phyloP scores from a whole-genome alignment of 139 green algal genomes.

The Micractinium conductrix region DNA sequence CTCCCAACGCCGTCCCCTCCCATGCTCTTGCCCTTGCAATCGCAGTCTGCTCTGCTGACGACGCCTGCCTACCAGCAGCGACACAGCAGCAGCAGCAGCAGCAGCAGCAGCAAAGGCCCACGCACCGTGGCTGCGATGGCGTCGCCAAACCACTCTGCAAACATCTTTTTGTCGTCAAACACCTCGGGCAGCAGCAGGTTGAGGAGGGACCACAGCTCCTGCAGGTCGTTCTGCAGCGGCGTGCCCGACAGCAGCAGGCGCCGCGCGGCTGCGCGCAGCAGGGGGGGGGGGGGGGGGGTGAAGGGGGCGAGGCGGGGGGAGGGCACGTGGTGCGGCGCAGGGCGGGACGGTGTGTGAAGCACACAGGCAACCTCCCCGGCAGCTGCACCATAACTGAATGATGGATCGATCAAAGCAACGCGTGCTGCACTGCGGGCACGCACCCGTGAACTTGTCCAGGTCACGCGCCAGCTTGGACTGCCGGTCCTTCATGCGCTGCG shows the following conservation, averaged over 20 bases:
- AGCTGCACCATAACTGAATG: too few species aligned
- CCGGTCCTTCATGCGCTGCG: constrained; percentile 97
- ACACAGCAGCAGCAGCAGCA: too few species aligned
- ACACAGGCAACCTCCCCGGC: too few species aligned
- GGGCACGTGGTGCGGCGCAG: too few species aligned
- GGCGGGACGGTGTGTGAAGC: too few species aligned
- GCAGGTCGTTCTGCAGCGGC: constrained; percentile 89
- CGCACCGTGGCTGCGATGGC: constrained; percentile 28
- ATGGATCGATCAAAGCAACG: too few species aligned
- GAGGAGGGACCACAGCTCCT: constrained; percentile 90
- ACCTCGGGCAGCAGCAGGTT: constrained; percentile 93
- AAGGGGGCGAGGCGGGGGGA: not conserved
- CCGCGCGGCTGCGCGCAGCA: constrained; percentile 33
- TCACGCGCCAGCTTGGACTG: constrained; percentile 80
- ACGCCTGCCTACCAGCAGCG: too few species aligned
- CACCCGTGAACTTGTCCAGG: constrained; percentile 80
- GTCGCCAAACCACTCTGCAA: constrained; percentile 89
- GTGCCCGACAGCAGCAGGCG: constrained; percentile 85
- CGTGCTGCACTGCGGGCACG: too few species aligned
- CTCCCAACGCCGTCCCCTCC: too few species aligned
- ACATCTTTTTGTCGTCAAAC: constrained; percentile 95
- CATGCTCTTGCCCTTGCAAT: too few species aligned
- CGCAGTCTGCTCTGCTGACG: too few species aligned
- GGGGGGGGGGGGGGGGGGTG: not conserved
- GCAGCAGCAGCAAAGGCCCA: too few species aligned